A percentile compares a stretch with the other conserved stretches of the same genome.
phyloP scores from a whole-genome alignment of 2,329 filamentous ascomycete species.

The Thielaviopsis populi region DNA sequence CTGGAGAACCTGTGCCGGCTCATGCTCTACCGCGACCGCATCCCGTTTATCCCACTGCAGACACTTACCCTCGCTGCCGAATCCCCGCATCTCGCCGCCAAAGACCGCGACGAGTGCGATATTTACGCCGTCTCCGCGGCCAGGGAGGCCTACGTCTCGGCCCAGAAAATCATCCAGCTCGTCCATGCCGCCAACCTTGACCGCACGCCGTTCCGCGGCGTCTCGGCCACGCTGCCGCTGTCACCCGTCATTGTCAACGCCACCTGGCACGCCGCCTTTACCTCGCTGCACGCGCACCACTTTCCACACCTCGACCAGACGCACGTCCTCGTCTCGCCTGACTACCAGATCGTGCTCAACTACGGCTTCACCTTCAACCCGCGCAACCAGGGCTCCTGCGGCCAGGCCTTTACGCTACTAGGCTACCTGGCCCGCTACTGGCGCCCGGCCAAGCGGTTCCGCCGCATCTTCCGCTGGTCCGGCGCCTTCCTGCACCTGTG shows the following conservation, averaged over 20 bases:
- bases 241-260: constrained; percentile 1
- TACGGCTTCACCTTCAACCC: constrained; percentile 8
- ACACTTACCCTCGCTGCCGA: neutral
- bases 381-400: constrained; percentile 2
- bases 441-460: neutral
- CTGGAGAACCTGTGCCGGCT: neutral
- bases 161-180: neutral
- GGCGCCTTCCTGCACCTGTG: constrained; percentile 4
- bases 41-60: neutral
- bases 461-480: constrained; percentile 2
- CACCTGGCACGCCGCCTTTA: constrained; percentile 3
- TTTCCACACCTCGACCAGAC: constrained; percentile 7
- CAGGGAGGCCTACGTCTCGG: neutral
- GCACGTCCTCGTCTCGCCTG: neutral
- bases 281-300: constrained; percentile 7
- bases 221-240: neutral
- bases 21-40: constrained; percentile 4
- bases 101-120: neutral
- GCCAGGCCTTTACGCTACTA: neutral
- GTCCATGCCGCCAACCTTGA: neutral
- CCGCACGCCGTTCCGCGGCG: neutral
- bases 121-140: neutral
- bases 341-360: constrained; percentile 10
- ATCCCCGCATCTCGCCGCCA: neutral
- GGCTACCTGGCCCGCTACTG: neutral